A percentile compares a stretch with the other conserved stretches of the same genome.
These are phyloP conservation scores for Tolypocladium sp. DNA, from an alignment of 2,329 filamentous ascomycete species.

Conservation along the genomic window DNA sequence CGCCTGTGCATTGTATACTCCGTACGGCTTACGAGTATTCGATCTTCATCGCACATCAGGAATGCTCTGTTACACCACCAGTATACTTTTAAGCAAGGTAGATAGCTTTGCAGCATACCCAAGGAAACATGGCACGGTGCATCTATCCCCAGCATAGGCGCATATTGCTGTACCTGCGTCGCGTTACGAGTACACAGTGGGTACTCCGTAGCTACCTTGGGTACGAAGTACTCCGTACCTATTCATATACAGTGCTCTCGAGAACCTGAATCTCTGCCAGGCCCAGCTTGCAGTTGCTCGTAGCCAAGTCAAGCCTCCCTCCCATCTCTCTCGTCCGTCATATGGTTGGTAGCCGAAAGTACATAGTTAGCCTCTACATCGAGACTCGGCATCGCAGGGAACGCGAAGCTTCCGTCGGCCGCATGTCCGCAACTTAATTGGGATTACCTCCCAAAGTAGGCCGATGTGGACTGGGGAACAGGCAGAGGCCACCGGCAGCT, in stretches of 20 bases:
- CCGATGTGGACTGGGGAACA: background rate
- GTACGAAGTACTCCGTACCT: no score
- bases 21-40: background rate
- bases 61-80: background rate
- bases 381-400: background rate
- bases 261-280: background rate
- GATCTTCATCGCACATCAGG: background rate
- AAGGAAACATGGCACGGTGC: background rate
- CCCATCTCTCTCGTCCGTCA: background rate
- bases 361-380: background rate
- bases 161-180: background rate
- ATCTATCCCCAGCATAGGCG: background rate
- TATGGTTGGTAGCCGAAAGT: no score
- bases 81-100: background rate
- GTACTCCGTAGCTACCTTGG: background rate
- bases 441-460: background rate
- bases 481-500: background rate
- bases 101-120: no score
- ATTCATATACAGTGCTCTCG: background rate
- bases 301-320: background rate
- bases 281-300: background rate
- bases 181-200: background rate
- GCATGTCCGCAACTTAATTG: background rate
- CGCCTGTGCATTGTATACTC: no score
- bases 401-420: background rate